These are phyloP conservation scores for Trichoderma breve DNA, from an alignment of 2,329 filamentous ascomycete genomes.

Conservation along the genomic window DNA sequence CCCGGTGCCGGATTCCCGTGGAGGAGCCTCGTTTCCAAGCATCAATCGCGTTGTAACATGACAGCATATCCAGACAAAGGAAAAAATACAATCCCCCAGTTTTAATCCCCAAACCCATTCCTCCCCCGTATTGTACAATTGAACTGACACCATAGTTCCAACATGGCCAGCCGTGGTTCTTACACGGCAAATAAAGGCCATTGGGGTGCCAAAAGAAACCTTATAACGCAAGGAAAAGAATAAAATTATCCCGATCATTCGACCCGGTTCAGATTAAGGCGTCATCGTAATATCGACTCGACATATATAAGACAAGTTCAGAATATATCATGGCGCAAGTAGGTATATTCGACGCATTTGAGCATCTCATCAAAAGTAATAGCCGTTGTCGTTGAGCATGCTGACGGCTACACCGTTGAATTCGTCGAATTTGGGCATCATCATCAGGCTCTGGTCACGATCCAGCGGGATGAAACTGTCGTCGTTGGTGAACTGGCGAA, in stretches of 20 bases:
- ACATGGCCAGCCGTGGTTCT: conserved; percentile 5
- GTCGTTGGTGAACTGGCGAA: conserved; percentile 42
- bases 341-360: conserved; percentile 22
- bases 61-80: conserved; percentile 15
- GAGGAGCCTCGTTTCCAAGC: conserved; percentile 13
- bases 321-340: neutral
- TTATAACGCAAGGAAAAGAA: conserved; percentile 8
- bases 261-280: conserved; percentile 19
- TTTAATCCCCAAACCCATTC: conserved; percentile 16
- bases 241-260: conserved; percentile 17
- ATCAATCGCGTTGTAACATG: conserved; percentile 10
- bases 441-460: conserved; percentile 47
- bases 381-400: conserved; percentile 53
- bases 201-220: neutral
- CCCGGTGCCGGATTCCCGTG: neutral
- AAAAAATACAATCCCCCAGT: conserved; percentile 1
- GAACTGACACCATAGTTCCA: conserved; percentile 18
- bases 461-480: conserved; percentile 45
- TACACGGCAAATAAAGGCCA: conserved; percentile 2
- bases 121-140: conserved; percentile 21
- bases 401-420: conserved; percentile 48
- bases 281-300: conserved; percentile 2
- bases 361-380: conserved; percentile 50
- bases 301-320: conserved; percentile 13
- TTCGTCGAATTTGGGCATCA: conserved; percentile 55